Evolutionary conservation across 345 rosid species (phyloP).

Genomic region (Brassica incana): DNA sequence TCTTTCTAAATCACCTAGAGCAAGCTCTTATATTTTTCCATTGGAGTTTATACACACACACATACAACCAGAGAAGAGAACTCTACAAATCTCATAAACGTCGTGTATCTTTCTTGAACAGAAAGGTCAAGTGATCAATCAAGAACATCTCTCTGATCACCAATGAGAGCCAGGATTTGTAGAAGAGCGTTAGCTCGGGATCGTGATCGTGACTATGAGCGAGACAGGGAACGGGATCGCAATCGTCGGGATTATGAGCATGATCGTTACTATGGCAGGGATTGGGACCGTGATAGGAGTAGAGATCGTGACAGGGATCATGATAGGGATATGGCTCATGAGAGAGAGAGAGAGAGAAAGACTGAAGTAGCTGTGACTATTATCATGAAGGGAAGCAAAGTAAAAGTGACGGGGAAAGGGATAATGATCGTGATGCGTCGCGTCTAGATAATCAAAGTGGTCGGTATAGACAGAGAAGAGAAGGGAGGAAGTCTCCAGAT

Average conservation of each 20-base stretch:
- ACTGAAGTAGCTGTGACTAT: slow-evolving; percentile 44
- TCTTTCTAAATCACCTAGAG: no score
- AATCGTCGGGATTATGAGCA: slow-evolving; percentile 39
- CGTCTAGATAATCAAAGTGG: slow-evolving; percentile 54
- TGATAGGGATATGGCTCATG: slow-evolving; percentile 43
- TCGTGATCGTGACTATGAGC: slow-evolving; percentile 41
- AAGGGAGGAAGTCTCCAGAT: slow-evolving; percentile 69
- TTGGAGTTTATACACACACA: no score
- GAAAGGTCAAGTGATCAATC: not conserved
- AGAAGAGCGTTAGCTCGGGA: slow-evolving; percentile 69
- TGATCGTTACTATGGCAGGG: slow-evolving; percentile 40
- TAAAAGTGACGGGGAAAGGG: slow-evolving; percentile 39
- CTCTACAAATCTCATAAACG: no score
- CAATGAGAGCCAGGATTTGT: slow-evolving; percentile 49
- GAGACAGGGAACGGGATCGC: slow-evolving; percentile 32
- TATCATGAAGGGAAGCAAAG: slow-evolving; percentile 46
- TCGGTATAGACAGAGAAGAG: slow-evolving; percentile 62
- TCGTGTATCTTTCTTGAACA: no score
- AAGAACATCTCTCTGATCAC: slow-evolving; percentile 47
- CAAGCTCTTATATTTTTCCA: no score
- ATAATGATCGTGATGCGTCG: slow-evolving; percentile 48
- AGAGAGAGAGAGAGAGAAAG: slow-evolving; percentile 53
- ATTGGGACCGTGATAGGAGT: slow-evolving; percentile 38
- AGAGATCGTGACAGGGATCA: slow-evolving; percentile 46
- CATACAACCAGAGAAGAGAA: no score